A percentile compares a stretch with the other conserved stretches of the same genome.
These are phyloP conservation scores for Aspergillus asperescens DNA, from an alignment of 495 filamentous ascomycete species.

Conservation along the genomic window DNA sequence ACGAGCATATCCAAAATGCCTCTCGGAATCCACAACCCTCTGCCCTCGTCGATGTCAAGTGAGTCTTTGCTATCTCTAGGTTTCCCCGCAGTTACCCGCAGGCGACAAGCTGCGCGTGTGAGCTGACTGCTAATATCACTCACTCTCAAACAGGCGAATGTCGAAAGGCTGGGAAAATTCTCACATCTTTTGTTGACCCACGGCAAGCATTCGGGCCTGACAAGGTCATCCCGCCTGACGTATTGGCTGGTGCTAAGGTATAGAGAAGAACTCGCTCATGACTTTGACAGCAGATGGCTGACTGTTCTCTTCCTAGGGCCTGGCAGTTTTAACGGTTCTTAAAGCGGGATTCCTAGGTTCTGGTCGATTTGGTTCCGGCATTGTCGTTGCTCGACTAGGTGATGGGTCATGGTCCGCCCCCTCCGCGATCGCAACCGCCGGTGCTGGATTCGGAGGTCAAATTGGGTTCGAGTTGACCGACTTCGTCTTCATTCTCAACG, in stretches of 20 bases:
- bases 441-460: constrained; percentile 92
- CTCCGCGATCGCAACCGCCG: constrained; percentile 82
- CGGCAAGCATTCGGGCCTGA: constrained; percentile 92
- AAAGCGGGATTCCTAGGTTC: constrained; percentile 96
- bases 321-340: constrained; percentile 89
- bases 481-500: constrained; percentile 98
- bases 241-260: constrained; percentile 90
- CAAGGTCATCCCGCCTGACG: constrained; percentile 90
- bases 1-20: constrained; percentile 39
- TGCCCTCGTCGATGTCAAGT: constrained; percentile 62
- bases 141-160: constrained; percentile 61
- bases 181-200: constrained; percentile 92
- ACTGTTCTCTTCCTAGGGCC: constrained; percentile 55
- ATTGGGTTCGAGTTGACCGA: constrained; percentile 97
- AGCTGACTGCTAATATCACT: constrained; percentile 23
- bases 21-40: constrained; percentile 63
- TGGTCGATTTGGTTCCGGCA: constrained; percentile 83
- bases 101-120: constrained; percentile 10
- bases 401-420: constrained; percentile 94
- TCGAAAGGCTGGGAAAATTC: constrained; percentile 86
- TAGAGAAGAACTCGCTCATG: constrained; percentile 13
- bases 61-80: constrained; percentile 27
- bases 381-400: constrained; percentile 87
- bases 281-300: neutral
- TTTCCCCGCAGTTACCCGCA: constrained; percentile 36